These are phyloP conservation scores for Aspergillus sp. DNA, from an alignment of 2,329 filamentous ascomycete species.

Conservation along the genomic window DNA sequence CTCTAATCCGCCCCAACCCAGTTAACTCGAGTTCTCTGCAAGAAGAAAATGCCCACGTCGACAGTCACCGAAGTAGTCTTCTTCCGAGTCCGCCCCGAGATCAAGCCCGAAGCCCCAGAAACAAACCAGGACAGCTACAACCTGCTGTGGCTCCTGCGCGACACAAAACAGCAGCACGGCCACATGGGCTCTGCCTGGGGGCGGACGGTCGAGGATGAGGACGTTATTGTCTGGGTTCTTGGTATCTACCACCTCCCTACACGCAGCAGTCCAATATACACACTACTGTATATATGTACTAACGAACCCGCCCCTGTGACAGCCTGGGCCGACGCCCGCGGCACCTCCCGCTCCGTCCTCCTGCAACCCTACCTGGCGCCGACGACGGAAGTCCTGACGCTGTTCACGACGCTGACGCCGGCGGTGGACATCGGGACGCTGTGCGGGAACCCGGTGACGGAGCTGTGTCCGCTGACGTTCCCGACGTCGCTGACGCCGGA, in stretches of 20 bases:
- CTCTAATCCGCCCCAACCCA: no score
- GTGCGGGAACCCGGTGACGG: slow-evolving; percentile 39
- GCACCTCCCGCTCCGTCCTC: slow-evolving; percentile 9
- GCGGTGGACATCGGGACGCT: slow-evolving; percentile 17
- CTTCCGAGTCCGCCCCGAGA: slow-evolving; percentile 27
- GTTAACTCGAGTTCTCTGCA: no score
- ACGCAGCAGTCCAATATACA: no score
- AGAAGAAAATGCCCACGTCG: slow-evolving; percentile 13
- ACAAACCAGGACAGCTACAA: slow-evolving; percentile 21
- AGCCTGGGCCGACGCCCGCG: slow-evolving; percentile 27
- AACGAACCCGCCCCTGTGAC: slow-evolving; percentile 1
- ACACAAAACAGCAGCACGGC: slow-evolving; percentile 24
- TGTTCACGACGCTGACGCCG: slow-evolving; percentile 25
- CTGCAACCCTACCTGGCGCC: slow-evolving; percentile 18
- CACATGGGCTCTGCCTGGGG: slow-evolving; percentile 30
- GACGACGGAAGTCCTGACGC: slow-evolving; percentile 11
- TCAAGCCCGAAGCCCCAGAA: slow-evolving; percentile 28
- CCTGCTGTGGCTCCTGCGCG: slow-evolving; percentile 19
- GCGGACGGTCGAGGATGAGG: slow-evolving; percentile 26
- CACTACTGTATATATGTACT: neutral
- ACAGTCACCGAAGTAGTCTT: slow-evolving; percentile 30
- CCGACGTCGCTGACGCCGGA: slow-evolving; percentile 20
- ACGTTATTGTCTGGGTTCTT: slow-evolving; percentile 28
- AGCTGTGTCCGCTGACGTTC: slow-evolving; percentile 40
- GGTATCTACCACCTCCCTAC: slow-evolving; percentile 18